phyloP scores from a whole-genome alignment of 2,329 filamentous ascomycete genomes.

The Pseudogymnoascus sp. region DNA sequence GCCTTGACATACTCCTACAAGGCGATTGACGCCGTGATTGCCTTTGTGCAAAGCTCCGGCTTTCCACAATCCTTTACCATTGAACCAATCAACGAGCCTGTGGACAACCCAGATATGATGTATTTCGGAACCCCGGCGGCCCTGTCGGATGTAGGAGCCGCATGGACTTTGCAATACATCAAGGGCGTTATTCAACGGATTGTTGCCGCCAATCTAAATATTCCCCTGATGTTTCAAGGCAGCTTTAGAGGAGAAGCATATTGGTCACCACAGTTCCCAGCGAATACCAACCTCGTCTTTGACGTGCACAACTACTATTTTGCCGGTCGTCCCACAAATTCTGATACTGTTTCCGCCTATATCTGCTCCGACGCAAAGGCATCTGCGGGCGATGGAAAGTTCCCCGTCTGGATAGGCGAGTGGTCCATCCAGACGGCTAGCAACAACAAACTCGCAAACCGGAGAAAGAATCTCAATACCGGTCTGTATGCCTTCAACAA shows the following conservation, averaged over 20 bases:
- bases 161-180: slow-evolving; percentile 29
- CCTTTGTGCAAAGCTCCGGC: slow-evolving; percentile 26
- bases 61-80: slow-evolving; percentile 28
- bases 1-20: slow-evolving; percentile 27
- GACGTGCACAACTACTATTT: slow-evolving; percentile 28
- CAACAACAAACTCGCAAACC: slow-evolving; percentile 26
- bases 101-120: slow-evolving; percentile 25
- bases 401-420: slow-evolving; percentile 30
- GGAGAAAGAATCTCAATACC: slow-evolving; percentile 26
- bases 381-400: slow-evolving; percentile 19
- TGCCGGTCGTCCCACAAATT: slow-evolving; percentile 20
- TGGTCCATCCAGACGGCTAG: slow-evolving; percentile 28
- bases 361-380: slow-evolving; percentile 23
- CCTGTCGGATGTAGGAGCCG: slow-evolving; percentile 24
- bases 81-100: slow-evolving; percentile 31
- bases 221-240: slow-evolving; percentile 29
- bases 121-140: slow-evolving; percentile 28
- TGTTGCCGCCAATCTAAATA: slow-evolving; percentile 23
- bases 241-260: slow-evolving; percentile 23
- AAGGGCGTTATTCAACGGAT: slow-evolving; percentile 23
- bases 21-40: slow-evolving; percentile 26
- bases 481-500: slow-evolving; percentile 28
- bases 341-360: slow-evolving; percentile 21
- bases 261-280: slow-evolving; percentile 24
- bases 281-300: slow-evolving; percentile 25